Evolutionary conservation across 1,139 yeast genomes (phyloP).

Genomic region (Taphrina sp.): DNA sequence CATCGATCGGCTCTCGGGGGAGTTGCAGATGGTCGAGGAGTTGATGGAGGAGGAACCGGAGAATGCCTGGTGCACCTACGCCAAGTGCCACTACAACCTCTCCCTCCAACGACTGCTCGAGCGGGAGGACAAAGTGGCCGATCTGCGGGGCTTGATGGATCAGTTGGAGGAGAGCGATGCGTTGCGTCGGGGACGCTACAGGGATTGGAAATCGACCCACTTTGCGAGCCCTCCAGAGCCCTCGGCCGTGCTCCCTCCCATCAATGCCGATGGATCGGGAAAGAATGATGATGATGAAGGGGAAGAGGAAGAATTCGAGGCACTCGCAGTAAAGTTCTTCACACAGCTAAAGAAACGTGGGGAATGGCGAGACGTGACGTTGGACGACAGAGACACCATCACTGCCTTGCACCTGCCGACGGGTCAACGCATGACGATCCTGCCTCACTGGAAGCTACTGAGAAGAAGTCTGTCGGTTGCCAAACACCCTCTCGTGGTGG

Average conservation of each 20-base stretch:
- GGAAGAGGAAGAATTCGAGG: neutral
- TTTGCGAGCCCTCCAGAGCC: neutral
- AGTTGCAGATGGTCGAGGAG: slow-evolving; percentile 43
- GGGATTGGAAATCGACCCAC: slow-evolving; percentile 41
- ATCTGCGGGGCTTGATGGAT: slow-evolving; percentile 43
- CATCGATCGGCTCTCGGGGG: slow-evolving; percentile 41
- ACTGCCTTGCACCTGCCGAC: neutral
- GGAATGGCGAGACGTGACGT: slow-evolving; percentile 13
- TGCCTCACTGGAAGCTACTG: too few relatives aligned
- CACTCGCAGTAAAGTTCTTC: neutral
- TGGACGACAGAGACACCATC: neutral
- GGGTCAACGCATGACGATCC: too few relatives aligned
- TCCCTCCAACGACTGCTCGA: slow-evolving; percentile 39
- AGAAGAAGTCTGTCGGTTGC: too few relatives aligned
- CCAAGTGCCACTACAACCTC: slow-evolving; percentile 41
- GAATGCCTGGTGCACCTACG: slow-evolving; percentile 46
- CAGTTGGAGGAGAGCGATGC: slow-evolving; percentile 65
- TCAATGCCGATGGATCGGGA: neutral
- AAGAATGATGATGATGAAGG: too few relatives aligned
- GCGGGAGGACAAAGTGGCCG: slow-evolving; percentile 34
- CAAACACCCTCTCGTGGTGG: too few relatives aligned
- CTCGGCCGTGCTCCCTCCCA: too few relatives aligned
- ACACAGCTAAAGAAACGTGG: neutral
- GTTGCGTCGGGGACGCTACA: slow-evolving; percentile 61
- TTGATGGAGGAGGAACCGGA: slow-evolving; percentile 47